These are phyloP conservation scores for Ogataea philodendri DNA, from an alignment of 805 yeast species.

Conservation along the genomic window DNA sequence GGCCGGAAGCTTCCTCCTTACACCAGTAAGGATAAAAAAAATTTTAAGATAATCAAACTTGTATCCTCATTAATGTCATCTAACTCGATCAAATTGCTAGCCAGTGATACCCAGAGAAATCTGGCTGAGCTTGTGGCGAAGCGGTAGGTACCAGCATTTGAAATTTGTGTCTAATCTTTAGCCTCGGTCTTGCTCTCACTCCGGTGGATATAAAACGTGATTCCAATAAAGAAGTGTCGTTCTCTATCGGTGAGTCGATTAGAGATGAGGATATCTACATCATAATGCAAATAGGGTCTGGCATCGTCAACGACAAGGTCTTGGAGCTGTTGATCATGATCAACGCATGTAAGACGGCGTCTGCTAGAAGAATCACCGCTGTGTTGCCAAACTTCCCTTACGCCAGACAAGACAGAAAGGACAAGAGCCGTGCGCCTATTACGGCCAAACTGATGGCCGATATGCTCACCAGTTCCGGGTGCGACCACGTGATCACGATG, in stretches of 20 bases:
- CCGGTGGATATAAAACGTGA: slow-evolving; percentile 65
- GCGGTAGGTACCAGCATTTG: slow-evolving; percentile 17
- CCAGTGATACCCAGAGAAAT: slow-evolving; percentile 66
- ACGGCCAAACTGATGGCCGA: slow-evolving; percentile 85
- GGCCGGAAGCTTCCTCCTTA: slow-evolving; percentile 8
- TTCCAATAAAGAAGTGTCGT: slow-evolving; percentile 70
- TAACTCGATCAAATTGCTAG: slow-evolving; percentile 64
- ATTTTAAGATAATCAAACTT: slow-evolving; percentile 3
- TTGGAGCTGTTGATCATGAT: slow-evolving; percentile 75
- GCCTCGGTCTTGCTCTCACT: slow-evolving; percentile 58
- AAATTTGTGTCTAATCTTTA: slow-evolving; percentile 12
- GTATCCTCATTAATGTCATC: slow-evolving; percentile 53
- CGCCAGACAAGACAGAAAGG: slow-evolving; percentile 88
- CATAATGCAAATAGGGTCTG: slow-evolving; percentile 76
- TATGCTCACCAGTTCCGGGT: slow-evolving; percentile 78
- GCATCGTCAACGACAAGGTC: slow-evolving; percentile 71
- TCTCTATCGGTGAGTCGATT: slow-evolving; percentile 76
- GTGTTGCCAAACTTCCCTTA: slow-evolving; percentile 82
- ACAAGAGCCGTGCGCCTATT: slow-evolving; percentile 80
- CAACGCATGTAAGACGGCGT: slow-evolving; percentile 78
- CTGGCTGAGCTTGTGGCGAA: slow-evolving; percentile 67
- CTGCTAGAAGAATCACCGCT: slow-evolving; percentile 80
- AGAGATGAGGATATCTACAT: slow-evolving; percentile 83
- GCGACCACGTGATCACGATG: slow-evolving; percentile 84
- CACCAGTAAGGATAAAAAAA: slow-evolving; percentile 9